These are phyloP conservation scores for Verbascum thapsus DNA, from an alignment of 257 asterid species.

Conservation along the genomic window DNA sequence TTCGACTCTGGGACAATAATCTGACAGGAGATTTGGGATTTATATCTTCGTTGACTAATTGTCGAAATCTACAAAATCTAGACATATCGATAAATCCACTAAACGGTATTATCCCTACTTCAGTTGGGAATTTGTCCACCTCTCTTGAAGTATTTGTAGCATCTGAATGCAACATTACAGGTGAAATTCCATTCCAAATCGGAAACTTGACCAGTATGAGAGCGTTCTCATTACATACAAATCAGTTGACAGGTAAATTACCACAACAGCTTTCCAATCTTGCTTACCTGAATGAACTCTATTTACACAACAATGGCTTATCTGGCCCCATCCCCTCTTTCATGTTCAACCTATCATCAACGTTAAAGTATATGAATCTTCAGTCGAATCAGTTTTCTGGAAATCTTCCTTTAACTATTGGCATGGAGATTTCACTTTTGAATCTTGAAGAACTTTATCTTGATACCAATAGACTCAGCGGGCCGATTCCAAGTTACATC, in stretches of 20 bases:
- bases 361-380: slow-evolving; percentile 19
- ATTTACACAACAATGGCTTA: slow-evolving; percentile 8
- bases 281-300: slow-evolving; percentile 4
- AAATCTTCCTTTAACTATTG: slow-evolving; percentile 24
- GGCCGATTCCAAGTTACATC: slow-evolving; percentile 22
- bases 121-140: no score
- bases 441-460: slow-evolving; percentile 26
- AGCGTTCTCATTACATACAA: no score
- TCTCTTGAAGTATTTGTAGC: no score
- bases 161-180: no score
- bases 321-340: slow-evolving; percentile 16
- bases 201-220: no score
- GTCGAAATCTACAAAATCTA: slow-evolving; percentile 21
- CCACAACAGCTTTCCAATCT: slow-evolving; percentile 31
- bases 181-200: no score
- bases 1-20: slow-evolving; percentile 32
- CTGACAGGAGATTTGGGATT: slow-evolving; percentile 39
- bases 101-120: slow-evolving; percentile 25
- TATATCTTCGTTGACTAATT: slow-evolving; percentile 37
- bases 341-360: slow-evolving; percentile 34
- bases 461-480: slow-evolving; percentile 19
- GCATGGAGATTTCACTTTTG: slow-evolving; percentile 26
- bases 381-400: slow-evolving; percentile 27
- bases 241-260: slow-evolving; percentile 32
- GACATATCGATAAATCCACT: slow-evolving; percentile 27